Evolutionary conservation across 441 rosid species (phyloP).

Genomic region (Melastoma candidum): DNA sequence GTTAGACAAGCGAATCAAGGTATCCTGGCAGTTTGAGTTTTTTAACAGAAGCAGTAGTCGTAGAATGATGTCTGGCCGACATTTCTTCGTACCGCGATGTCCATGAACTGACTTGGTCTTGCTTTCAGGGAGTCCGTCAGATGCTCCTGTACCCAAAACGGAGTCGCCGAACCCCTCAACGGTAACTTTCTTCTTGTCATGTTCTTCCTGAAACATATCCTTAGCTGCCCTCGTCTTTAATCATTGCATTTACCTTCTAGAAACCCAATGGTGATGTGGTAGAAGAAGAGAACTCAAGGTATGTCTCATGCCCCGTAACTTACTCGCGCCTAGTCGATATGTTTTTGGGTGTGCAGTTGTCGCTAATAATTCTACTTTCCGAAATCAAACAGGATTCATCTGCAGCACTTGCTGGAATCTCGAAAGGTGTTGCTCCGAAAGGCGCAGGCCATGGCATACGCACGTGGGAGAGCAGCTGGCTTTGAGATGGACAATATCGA

Average conservation of each 20-base stretch:
- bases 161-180: constrained; percentile 42
- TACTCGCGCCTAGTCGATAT: neutral
- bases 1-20: constrained; percentile 35
- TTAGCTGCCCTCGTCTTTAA: too few species aligned
- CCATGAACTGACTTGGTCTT: neutral
- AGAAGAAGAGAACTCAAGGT: constrained; percentile 66
- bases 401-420: constrained; percentile 60
- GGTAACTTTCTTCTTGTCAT: constrained; percentile 22
- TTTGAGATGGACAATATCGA: constrained; percentile 53
- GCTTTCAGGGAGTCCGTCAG: constrained; percentile 22
- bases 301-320: constrained; percentile 11
- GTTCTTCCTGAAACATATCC: neutral
- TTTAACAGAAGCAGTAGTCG: too few species aligned
- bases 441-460: constrained; percentile 91
- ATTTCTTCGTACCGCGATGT: too few species aligned
- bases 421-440: constrained; percentile 50
- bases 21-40: constrained; percentile 8
- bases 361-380: constrained; percentile 14
- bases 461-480: constrained; percentile 73
- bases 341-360: neutral
- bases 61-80: too few species aligned
- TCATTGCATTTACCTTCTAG: constrained; percentile 28
- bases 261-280: constrained; percentile 21
- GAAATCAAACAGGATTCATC: constrained; percentile 43
- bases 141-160: constrained; percentile 15